phyloP scores from a whole-genome alignment of 2,329 filamentous ascomycete genomes.

The Aspergillus jensenii region DNA sequence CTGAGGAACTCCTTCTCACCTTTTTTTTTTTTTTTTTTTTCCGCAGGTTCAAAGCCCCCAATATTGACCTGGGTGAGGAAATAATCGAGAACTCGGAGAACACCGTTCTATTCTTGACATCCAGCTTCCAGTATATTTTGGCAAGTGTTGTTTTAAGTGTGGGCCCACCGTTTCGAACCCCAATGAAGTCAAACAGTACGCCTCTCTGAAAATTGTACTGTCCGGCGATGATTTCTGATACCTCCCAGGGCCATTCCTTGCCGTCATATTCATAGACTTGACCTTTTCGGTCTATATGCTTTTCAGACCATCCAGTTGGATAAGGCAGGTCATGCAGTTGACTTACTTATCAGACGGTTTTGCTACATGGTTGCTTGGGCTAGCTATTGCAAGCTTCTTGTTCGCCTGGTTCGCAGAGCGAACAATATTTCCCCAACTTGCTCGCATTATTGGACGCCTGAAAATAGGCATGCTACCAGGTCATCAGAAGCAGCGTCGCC shows the following conservation, averaged over 20 bases:
- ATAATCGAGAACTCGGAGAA: conserved; percentile 93
- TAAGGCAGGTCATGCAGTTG: conserved; percentile 78
- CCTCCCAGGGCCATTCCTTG: conserved; percentile 72
- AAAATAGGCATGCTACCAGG: conserved; percentile 58
- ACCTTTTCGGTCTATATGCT: conserved; percentile 77
- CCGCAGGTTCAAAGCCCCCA: conserved; percentile 72
- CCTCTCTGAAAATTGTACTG: conserved; percentile 15
- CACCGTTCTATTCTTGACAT: conserved; percentile 82
- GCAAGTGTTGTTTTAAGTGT: conserved; percentile 86
- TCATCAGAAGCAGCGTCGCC: conserved; percentile 74
- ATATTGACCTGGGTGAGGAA: conserved; percentile 72
- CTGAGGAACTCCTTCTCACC: conserved; percentile 16
- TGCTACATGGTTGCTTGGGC: conserved; percentile 66
- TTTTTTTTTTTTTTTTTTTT: not conserved
- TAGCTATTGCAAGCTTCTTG: conserved; percentile 69
- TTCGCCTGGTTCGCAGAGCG: conserved; percentile 72
- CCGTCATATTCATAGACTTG: conserved; percentile 69
- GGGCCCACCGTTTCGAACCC: conserved; percentile 85
- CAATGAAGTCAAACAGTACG: conserved; percentile 75
- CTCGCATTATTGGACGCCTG: conserved; percentile 63
- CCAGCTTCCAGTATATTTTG: conserved; percentile 93
- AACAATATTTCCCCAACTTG: conserved; percentile 67
- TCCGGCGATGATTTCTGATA: conserved; percentile 5
- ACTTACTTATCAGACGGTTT: conserved; percentile 74
- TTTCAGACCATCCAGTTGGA: conserved; percentile 67